Evolutionary conservation across 768 basidiomycete species (phyloP).

Genomic region (Lactifluus pinguis): DNA sequence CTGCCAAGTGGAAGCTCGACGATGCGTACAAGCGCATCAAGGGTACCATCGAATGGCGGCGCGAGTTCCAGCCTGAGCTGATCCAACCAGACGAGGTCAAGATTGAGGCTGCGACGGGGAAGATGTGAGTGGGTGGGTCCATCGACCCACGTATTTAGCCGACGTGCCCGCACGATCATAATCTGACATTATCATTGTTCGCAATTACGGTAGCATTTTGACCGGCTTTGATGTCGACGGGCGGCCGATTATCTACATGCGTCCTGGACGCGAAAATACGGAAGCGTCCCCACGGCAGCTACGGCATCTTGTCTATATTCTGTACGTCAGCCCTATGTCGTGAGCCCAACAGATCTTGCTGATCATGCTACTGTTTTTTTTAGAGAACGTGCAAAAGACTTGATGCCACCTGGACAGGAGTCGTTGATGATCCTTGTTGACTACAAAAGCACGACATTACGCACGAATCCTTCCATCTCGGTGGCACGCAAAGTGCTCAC

Average conservation of each 20-base stretch:
- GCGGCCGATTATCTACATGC: constrained; percentile 83
- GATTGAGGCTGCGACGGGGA: constrained; percentile 76
- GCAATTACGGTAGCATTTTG: constrained; percentile 42
- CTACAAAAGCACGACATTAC: constrained; percentile 73
- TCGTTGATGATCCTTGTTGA: constrained; percentile 78
- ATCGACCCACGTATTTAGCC: neutral
- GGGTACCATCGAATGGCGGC: constrained; percentile 73
- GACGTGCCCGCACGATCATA: neutral
- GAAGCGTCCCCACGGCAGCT: constrained; percentile 69
- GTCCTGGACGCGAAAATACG: constrained; percentile 82
- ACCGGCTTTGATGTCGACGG: constrained; percentile 83
- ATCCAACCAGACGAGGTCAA: constrained; percentile 75
- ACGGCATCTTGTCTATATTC: constrained; percentile 76
- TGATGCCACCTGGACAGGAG: constrained; percentile 82
- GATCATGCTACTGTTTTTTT: neutral
- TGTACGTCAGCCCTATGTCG: constrained; percentile 33
- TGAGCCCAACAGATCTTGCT: neutral
- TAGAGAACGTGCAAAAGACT: constrained; percentile 82
- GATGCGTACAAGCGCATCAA: constrained; percentile 75
- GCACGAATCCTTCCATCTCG: constrained; percentile 77
- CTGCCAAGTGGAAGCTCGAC: constrained; percentile 72
- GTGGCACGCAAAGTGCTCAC: constrained; percentile 67
- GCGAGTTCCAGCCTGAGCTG: constrained; percentile 78
- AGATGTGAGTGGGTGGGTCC: constrained; percentile 50
- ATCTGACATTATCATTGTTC: neutral